Percentiles rank a stretch among this genome's conserved stretches.
Conservation (phyloP, 805 yeast species). For the Nakazawaea ernobii region DNA sequence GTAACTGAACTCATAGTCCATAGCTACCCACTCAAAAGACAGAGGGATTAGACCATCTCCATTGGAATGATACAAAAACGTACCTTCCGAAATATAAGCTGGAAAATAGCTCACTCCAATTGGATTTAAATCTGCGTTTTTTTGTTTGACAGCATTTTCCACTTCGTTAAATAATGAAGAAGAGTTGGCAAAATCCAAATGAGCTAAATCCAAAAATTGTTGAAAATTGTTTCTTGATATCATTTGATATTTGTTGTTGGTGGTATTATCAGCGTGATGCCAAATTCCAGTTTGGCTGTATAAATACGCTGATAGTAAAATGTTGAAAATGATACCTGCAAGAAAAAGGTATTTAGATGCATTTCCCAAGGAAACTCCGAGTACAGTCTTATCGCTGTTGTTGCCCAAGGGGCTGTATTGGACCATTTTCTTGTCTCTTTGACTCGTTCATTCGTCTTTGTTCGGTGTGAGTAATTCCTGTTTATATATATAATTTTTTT, state of each 20-base stretch:
- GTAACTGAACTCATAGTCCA: conserved; percentile 58
- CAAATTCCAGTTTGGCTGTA: neutral
- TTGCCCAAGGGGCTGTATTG: neutral
- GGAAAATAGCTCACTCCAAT: conserved; percentile 55
- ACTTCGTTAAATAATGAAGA: conserved; percentile 52
- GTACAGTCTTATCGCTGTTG: neutral
- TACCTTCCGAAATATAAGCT: conserved; percentile 54
- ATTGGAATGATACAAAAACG: conserved; percentile 52
- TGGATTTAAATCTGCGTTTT: conserved; percentile 46
- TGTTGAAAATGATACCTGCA: neutral
- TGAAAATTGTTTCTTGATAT: conserved; percentile 18
- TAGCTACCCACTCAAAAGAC: conserved; percentile 56
- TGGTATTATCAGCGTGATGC: neutral
- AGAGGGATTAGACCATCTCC: conserved; percentile 34
- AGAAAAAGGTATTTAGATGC: neutral
- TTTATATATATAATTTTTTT: too few relatives aligned
- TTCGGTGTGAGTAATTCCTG: too few relatives aligned
- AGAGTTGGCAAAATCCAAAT: conserved; percentile 40
- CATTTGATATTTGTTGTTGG: neutral
- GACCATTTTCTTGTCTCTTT: too few relatives aligned
- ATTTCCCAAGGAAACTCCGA: neutral
- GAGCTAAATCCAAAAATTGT: conserved; percentile 17
- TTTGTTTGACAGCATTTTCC: conserved; percentile 45
- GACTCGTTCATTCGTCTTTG: too few relatives aligned
- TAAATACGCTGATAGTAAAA: neutral